Conservation (phyloP, 2,329 filamentous ascomycete species). For the Aspergillus sp. region DNA sequence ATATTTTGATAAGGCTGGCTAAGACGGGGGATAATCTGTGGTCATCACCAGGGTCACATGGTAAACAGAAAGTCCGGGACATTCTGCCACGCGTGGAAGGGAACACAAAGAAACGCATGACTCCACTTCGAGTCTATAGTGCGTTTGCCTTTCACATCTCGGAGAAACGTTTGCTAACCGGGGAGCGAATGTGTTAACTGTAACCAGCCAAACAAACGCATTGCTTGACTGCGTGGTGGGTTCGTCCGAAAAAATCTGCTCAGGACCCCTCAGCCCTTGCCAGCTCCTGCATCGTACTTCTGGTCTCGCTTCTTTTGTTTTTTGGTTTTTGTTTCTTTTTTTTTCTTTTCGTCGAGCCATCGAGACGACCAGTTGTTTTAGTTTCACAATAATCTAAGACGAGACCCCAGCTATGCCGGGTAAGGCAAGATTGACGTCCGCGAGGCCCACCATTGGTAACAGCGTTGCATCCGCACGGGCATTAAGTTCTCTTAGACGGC, state of each 20-base stretch:
- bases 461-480: slow-evolving; percentile 1
- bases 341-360: background rate
- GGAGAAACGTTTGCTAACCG: background rate
- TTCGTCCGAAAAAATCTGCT: background rate
- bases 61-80: background rate
- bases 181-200: background rate
- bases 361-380: background rate
- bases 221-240: background rate
- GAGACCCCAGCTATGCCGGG: background rate
- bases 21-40: background rate
- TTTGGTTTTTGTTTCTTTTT: too few relatives aligned
- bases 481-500: background rate
- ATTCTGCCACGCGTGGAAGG: background rate
- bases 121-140: background rate
- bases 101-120: background rate
- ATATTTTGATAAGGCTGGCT: background rate
- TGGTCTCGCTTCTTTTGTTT: background rate
- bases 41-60: background rate
- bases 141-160: background rate
- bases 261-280: background rate
- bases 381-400: background rate
- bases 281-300: background rate
- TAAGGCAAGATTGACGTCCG: background rate
- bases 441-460: background rate
- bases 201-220: background rate